These are phyloP conservation scores for Serendipita sp. DNA, from an alignment of 768 basidiomycete species.

Conservation along the genomic window DNA sequence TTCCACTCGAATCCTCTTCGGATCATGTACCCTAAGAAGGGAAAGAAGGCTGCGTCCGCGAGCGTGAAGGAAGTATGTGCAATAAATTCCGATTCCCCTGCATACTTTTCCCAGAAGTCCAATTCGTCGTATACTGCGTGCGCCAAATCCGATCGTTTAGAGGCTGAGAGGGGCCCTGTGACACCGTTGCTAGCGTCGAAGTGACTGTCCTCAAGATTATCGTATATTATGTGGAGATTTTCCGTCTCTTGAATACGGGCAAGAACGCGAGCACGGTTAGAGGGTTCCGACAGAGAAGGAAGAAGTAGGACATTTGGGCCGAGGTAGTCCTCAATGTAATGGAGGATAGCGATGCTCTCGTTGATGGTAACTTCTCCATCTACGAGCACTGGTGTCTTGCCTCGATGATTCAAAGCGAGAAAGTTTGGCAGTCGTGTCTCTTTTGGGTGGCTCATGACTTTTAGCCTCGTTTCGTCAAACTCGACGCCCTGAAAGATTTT, in stretches of 20 bases:
- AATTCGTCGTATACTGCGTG: neutral
- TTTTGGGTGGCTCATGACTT: conserved; percentile 7
- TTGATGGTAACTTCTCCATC: conserved; percentile 2
- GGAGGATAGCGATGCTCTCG: conserved; percentile 4
- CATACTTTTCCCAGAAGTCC: conserved; percentile 6
- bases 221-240: neutral
- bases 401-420: conserved; percentile 4
- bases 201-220: neutral
- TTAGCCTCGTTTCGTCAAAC: neutral
- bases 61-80: neutral
- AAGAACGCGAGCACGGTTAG: neutral
- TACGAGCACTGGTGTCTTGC: conserved; percentile 5
- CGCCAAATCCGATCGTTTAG: neutral
- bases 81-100: neutral
- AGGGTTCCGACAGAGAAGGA: neutral
- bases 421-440: conserved; percentile 3
- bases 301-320: neutral
- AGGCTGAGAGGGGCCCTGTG: neutral
- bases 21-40: neutral
- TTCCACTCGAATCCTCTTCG: neutral
- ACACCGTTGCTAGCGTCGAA: neutral
- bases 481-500: neutral
- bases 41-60: conserved; percentile 2
- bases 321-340: conserved; percentile 4
- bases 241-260: neutral